phyloP scores from a whole-genome alignment of 2,329 filamentous ascomycete genomes.

The Fusarium drepaniforme region DNA sequence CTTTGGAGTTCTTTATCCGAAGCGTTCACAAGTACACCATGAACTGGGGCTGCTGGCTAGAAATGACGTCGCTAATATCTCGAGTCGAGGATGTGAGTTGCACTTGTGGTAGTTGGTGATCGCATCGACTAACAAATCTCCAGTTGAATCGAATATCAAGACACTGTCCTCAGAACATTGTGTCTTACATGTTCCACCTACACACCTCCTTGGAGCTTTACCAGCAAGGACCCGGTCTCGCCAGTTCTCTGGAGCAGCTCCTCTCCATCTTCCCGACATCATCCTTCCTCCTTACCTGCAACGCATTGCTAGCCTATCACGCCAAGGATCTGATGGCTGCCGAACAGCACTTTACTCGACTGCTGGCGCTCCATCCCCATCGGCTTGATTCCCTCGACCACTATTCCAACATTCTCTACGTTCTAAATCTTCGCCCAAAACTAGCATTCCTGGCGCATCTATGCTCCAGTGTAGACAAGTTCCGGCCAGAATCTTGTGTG shows the following conservation, averaged over 20 bases:
- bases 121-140: conserved; percentile 20
- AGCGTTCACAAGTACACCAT: conserved; percentile 92
- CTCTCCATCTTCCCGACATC: conserved; percentile 88
- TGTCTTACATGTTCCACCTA: conserved; percentile 94
- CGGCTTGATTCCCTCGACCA: conserved; percentile 92
- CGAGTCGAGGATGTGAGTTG: conserved; percentile 82
- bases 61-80: conserved; percentile 84
- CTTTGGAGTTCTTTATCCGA: conserved; percentile 86
- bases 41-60: conserved; percentile 98
- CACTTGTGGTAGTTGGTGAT: conserved; percentile 37
- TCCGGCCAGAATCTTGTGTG: conserved; percentile 95
- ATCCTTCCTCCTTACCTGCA: conserved; percentile 90
- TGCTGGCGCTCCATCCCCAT: conserved; percentile 80
- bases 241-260: conserved; percentile 81
- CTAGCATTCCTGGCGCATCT: conserved; percentile 93
- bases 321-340: conserved; percentile 81
- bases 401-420: conserved; percentile 97
- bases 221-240: conserved; percentile 81
- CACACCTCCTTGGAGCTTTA: conserved; percentile 93
- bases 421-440: conserved; percentile 88
- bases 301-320: conserved; percentile 90
- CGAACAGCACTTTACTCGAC: conserved; percentile 78
- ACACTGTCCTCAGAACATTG: conserved; percentile 87
- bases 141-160: conserved; percentile 79
- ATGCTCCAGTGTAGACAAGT: conserved; percentile 92